phyloP scores from a whole-genome alignment of 768 basidiomycete species.

The Boletus speciosus region DNA sequence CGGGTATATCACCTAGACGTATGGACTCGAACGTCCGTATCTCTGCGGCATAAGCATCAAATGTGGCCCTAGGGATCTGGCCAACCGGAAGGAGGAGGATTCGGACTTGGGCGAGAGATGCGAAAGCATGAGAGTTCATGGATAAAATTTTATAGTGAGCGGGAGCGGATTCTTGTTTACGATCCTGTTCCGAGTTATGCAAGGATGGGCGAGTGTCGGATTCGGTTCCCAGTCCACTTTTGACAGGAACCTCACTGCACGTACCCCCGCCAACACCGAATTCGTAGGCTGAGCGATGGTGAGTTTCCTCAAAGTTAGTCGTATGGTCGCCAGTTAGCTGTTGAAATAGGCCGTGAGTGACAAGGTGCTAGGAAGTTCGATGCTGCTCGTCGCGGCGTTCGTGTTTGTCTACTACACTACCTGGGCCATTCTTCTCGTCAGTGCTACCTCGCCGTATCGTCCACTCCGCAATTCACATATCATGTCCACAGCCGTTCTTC shows the following conservation, averaged over 20 bases:
- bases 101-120: constrained; percentile 79
- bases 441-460: constrained; percentile 20
- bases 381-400: constrained; percentile 73
- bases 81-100: constrained; percentile 88
- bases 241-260: constrained; percentile 11
- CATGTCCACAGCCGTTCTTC: constrained; percentile 69
- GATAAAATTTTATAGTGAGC: constrained; percentile 1
- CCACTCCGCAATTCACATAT: constrained; percentile 2
- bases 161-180: background rate
- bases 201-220: background rate
- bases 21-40: constrained; percentile 72
- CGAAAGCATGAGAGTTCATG: constrained; percentile 74
- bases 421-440: constrained; percentile 86
- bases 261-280: background rate
- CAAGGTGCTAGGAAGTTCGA: constrained; percentile 71
- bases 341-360: constrained; percentile 66
- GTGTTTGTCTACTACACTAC: constrained; percentile 88
- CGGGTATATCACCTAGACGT: constrained; percentile 78
- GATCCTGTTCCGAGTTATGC: background rate
- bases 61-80: constrained; percentile 60
- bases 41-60: constrained; percentile 70
- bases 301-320: constrained; percentile 6
- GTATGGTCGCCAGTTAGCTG: constrained; percentile 1
- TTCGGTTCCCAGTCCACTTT: constrained; percentile 11
- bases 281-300: constrained; percentile 22